Evolutionary conservation across 2,329 filamentous ascomycete genomes (phyloP), one percentile per base, ranked within the genome.

Genomic region (Ramularia collo-cygni): DNA sequence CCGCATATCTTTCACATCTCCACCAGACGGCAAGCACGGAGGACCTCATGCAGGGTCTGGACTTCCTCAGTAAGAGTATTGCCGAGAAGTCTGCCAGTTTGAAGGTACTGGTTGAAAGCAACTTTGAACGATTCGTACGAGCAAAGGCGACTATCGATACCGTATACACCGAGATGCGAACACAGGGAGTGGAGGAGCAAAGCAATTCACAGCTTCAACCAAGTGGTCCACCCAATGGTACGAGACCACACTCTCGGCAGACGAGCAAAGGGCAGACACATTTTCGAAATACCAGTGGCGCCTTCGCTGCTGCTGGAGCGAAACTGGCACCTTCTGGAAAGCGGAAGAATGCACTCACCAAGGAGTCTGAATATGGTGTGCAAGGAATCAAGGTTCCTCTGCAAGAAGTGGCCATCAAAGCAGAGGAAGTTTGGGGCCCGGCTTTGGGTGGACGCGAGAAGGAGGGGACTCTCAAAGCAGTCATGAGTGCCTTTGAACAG

Each of bases 91-190:
- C 90, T 0, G 92, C 90, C 0, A 95, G 89, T 3, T 75, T 98
- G 46, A 98, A 98, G 61, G 85, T 94, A 8, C 75, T 98, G 13
- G 92, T 98, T 16, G 92, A 98, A 64, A 90, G 86, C 49, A 98
- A 98, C 62, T 98, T 98, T 60, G 93, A 98, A 65, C 83, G 90
- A 51, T 98, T 98, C 68, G 92, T 98, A 40, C 83, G 87, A 48
- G 92, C 92, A 30, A 98, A 98, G 64, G 86, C 90, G 13, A 96
- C 90, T 6, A 96, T 98, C 56, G 92, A 98, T 67, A 94, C 94
- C 65, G 92, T 98, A 37, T 98, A 98, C 66, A 93, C 82, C 47
- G 92, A 98, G 64, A 98, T 98, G 92, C 71, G 75, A 18, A 74
- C 75, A 24, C 75, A 95, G 77, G 72, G 89, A 70, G 64, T 66